Base-by-base conservation (phyloP, 2,329 filamentous ascomycete genomes). In the Epichloe typhina region DNA sequence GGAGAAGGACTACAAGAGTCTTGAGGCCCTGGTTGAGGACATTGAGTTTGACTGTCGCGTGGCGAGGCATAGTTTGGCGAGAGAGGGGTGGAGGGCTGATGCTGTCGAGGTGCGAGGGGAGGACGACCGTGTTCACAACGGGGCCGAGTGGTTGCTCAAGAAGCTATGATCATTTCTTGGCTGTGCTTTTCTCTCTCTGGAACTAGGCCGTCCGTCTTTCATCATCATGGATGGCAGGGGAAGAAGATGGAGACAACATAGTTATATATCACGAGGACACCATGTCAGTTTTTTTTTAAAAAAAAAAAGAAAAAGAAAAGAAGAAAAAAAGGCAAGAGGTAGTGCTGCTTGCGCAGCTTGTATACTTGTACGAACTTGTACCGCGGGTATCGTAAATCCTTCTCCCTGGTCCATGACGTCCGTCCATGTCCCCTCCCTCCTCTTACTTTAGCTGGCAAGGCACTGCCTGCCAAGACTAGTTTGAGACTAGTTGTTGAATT, bases 1-100 rank as follows among this genome's bases (percentile, higher is more conserved):
- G 8, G 93, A 97, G 69, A 83, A 79, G 63, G 88, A 97, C 71
- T 98, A 98, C 69, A 80, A 83, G 53, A 84, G 79, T 55, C 75
- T 88, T 58, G 90, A 96, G 55, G 85, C 83, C 36, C 72, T 97
- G 63, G 80, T 97, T 43, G 79, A 84, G 59, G 93, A 98, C 70
- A 98, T 98, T 63, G 79, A 79, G 62, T 78, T 84, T 58, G 93
- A 97, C 72, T 95, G 93, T 61, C 79, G 86, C 59, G 90, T 97
- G 50, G 85, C 89, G 42, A 74, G 76, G 58, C 71, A 74, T 60
- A 93, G 88, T 69, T 69, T 98, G 61, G 75, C 69, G 49, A 72
- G 93, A 55, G 69, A 75, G 35, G 74, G 66, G 23, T 98, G 75
- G 79, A 68, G 64, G 47, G 72, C 74, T 12, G 58, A 60, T 46